Evolutionary conservation across 2,329 filamentous ascomycete species (phyloP), one percentile per base, ranked within the genome.

Genomic region (Alternaria infectoria): DNA sequence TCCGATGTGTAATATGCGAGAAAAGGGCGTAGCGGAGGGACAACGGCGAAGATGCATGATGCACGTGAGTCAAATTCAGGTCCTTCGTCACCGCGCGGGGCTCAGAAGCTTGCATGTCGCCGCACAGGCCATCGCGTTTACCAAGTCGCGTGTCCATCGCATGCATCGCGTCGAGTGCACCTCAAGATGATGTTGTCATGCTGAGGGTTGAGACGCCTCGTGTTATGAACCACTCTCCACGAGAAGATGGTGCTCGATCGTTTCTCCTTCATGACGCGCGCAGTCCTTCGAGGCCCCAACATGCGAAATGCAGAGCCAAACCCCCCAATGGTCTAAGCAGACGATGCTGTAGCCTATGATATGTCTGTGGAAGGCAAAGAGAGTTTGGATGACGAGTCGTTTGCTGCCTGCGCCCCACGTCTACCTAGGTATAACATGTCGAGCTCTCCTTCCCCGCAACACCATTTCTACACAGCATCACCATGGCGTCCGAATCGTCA

Each of bases 1-100:
- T 72, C 59, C 67, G 66, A 54, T 69, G 65, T 74, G 71, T 26
- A 72, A 49, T 36, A 68, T 69, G 68, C 74, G 71, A 56, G 71
- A 56, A 46, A 65, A 60, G 57, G 67, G 70, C 59, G 71, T 58
- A 65, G 69, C 59, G 57, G 67, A 59, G 44, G 67, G 59, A 57
- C 36, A 61, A 66, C 43, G 50, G 59, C 59, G 71, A 54, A 72
- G 64, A 62, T 66, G 69, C 74, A 74, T 74, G 40, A 57, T 69
- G 21, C 67, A 72, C 71, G 69, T 76, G 76, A 77, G 71, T 76
- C 74, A 76, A 74, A 68, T 69, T 68, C 66, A 67, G 63, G 61
- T 62, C 61, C 69, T 68, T 70, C 63, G 68, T 73, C 67, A 70
- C 56, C 59, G 69, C 59, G 69, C 69, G 70, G 74, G 70, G 72